Evolutionary conservation across 768 basidiomycete species (phyloP).

Genomic region (Lentinula boryana): DNA sequence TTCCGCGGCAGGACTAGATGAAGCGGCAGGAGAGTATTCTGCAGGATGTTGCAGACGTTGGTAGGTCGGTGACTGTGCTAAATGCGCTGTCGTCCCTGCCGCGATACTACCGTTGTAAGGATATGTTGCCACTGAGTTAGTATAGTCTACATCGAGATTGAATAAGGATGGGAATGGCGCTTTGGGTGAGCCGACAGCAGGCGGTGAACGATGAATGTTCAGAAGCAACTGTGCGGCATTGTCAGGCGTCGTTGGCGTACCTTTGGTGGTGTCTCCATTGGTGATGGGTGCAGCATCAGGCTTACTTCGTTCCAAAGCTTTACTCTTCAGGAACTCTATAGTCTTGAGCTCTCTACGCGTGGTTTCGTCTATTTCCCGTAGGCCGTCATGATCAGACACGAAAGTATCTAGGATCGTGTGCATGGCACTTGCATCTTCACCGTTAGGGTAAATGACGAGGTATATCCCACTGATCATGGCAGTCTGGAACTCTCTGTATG

Average conservation of each 20-base stretch:
- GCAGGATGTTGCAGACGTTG: constrained; percentile 52
- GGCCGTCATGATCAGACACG: constrained; percentile 58
- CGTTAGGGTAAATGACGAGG: constrained; percentile 72
- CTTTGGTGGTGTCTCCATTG: constrained; percentile 19
- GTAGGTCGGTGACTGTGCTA: constrained; percentile 41
- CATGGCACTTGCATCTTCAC: constrained; percentile 64
- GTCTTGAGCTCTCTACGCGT: constrained; percentile 79
- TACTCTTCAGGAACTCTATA: constrained; percentile 73
- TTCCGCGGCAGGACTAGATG: constrained; percentile 59
- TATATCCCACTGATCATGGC: constrained; percentile 89
- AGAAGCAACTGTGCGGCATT: constrained; percentile 48
- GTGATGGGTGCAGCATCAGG: constrained; percentile 17
- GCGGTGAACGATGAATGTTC: constrained; percentile 35
- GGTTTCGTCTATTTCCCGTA: constrained; percentile 74
- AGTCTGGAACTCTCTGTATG: constrained; percentile 83
- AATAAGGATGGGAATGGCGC: constrained; percentile 23
- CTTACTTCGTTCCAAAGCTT: constrained; percentile 49
- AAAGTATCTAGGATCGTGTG: constrained; percentile 76
- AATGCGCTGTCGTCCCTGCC: background rate
- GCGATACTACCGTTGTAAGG: background rate
- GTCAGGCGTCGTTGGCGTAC: constrained; percentile 18
- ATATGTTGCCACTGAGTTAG: constrained; percentile 17
- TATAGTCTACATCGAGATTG: background rate
- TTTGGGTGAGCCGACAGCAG: constrained; percentile 26
- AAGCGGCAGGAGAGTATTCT: constrained; percentile 56